Base-by-base conservation (phyloP, 345 rosid species). In the Mallotus nudiflorus region DNA sequence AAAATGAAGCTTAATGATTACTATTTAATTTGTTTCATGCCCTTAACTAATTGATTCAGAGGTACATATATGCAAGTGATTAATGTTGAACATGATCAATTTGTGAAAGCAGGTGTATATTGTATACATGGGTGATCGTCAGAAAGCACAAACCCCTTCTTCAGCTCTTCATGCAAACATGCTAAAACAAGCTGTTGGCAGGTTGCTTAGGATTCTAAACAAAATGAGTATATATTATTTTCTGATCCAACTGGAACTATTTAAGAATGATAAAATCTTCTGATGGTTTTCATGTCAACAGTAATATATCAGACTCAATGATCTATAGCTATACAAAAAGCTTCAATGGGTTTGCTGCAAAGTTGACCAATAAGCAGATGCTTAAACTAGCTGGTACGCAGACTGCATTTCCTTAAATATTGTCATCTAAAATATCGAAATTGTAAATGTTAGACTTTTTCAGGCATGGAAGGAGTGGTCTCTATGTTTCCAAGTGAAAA, bases 331-430 rank as follows among this genome's bases (percentile, higher is more conserved):
- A 86, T 62, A 22, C 57, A 12, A 84, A 81, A 67, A 86, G 87
- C 57, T 88, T 83, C 74, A 80, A 82, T 69, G 88, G 90, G 3
- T 84, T 88, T 72, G 90, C 76, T 37, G 90, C 90, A 31, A 82
- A 70, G 63, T 65, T 85, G 63, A 76, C 88, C 42, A 24, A 57
- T 2, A 60, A 75, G 0, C 82, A 86, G 64, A 76, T 68, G 59
- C 71, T 63, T 12, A 75, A 44, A 70, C 58, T 88, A 25, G 35
- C 67, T 6, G 62, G 79, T 76, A 15, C 0, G 61, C 5, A 1
- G 15, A 27, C n/a, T n/a, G n/a, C n/a, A n/a, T n/a, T n/a, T n/a
- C n/a, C n/a, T n/a, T n/a, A n/a, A n/a, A n/a, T n/a, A n/a, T n/a
- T n/a, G n/a, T n/a, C n/a, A n/a, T n/a, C n/a, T n/a, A n/a, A n/a